phyloP scores from a whole-genome alignment of 1,139 yeast genomes.

The Blastobotrys malaysiensis region DNA sequence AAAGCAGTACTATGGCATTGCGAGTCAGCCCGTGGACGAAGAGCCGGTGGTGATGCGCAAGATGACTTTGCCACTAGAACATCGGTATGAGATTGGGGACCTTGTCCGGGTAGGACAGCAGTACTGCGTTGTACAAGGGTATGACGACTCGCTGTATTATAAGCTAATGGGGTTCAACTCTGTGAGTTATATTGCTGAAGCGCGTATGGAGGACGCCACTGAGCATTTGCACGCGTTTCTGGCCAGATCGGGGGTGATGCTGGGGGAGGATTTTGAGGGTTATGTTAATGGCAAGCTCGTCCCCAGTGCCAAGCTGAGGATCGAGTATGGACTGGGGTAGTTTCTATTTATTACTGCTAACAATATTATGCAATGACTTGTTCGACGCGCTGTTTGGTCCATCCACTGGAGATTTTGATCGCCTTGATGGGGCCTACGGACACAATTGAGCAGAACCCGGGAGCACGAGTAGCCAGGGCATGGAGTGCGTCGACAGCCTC shows the following conservation, averaged over 20 bases:
- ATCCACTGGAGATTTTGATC: conserved; percentile 10
- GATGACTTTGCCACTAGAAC: background rate
- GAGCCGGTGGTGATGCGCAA: background rate
- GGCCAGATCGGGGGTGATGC: background rate
- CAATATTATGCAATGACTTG: background rate
- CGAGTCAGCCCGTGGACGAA: background rate
- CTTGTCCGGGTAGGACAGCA: background rate
- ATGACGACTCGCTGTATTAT: background rate
- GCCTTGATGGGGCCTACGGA: conserved; percentile 10
- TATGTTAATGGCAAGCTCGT: background rate
- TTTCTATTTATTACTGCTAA: background rate
- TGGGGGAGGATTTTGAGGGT: background rate
- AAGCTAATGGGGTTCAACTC: background rate
- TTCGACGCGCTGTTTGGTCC: conserved; percentile 3
- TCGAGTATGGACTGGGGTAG: background rate
- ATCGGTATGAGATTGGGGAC: background rate
- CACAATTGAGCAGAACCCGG: conserved; percentile 12
- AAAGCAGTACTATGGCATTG: background rate
- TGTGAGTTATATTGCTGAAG: background rate
- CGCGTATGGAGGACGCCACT: background rate
- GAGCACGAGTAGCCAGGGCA: conserved; percentile 2
- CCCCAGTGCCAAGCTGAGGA: background rate
- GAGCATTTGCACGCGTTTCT: background rate
- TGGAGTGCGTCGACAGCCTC: conserved; percentile 11
- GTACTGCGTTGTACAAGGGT: background rate